Base-by-base conservation (phyloP, 352 stramenopile genomes). In the Pythium plurisporium region DNA sequence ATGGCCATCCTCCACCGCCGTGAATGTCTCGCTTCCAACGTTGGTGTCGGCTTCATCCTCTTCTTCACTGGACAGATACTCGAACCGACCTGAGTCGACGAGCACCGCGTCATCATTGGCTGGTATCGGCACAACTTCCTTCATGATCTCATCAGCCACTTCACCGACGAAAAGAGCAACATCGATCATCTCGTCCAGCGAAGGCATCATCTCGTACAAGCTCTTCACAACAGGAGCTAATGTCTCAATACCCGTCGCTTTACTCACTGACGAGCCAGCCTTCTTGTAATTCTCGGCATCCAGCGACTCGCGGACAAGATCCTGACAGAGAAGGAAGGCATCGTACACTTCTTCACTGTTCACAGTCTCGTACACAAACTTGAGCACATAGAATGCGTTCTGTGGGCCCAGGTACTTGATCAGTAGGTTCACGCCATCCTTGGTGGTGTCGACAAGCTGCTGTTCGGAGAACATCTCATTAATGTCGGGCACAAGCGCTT, bases 281-380 rank as follows among this genome's bases (percentile, higher is more conserved):
- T 64, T 63, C 6, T 69, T 70, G 59, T 89, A 89, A 64, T 91
- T 91, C 22, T 89, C 64, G 17, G 55, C 52, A 61, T 89, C 67
- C 10, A 87, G 45, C 9, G 73, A 81, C 48, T 91, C 79, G 19
- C 82, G 63, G 27, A 79, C 43, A 20, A 91, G 33, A 42, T 91
- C 82, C 23, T 79, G 69, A 53, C 76, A 88, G 12, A 90, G 38
- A 49, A 89, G 50, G 34, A 91, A 84, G 11, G 70, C 61, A 45
- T 91, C 82, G 53, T 86, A 71, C 6, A 72, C 65, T 65, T 89
- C 82, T 41, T 91, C 82, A 31, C 79, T 90, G 59, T 89, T 88
- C 25, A 89, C 64, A 0, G 73, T 79, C 65, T 91, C 76, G 64
- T 90, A 87, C 30, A 81, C 50, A 48, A 65, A 84, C 56, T 89